phyloP scores from a whole-genome alignment of 352 stramenopile species.

The Plasmopara halstedii region DNA sequence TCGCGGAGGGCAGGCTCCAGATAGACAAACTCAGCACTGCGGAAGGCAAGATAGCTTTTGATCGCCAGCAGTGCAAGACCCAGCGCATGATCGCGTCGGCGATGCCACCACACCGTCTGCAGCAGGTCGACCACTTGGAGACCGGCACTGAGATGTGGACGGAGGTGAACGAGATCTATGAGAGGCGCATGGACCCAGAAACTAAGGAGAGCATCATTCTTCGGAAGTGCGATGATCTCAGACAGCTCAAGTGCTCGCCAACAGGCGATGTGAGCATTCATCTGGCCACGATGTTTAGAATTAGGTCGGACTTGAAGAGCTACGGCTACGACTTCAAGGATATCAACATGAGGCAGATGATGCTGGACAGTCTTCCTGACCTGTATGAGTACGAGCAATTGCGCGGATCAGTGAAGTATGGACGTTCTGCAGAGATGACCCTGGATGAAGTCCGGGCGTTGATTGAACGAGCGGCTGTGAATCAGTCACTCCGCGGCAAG shows the following conservation, averaged over 20 bases:
- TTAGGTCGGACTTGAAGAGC: background rate
- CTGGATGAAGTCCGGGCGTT: background rate
- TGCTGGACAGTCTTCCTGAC: background rate
- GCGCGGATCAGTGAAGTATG: background rate
- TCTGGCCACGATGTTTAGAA: background rate
- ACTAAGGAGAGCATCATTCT: background rate
- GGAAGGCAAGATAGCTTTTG: background rate
- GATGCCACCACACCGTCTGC: background rate
- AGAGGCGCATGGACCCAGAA: background rate
- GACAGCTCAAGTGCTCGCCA: background rate
- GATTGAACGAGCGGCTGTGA: background rate
- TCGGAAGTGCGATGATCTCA: background rate
- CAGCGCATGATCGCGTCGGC: background rate
- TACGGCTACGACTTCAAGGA: background rate
- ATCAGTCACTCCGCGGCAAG: background rate
- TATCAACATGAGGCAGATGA: background rate
- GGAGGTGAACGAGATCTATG: background rate
- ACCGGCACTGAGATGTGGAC: background rate
- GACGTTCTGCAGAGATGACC: no score
- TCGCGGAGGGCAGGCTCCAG: no score
- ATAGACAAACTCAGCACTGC: background rate
- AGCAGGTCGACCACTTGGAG: background rate
- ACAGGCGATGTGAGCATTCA: background rate
- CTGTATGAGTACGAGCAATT: background rate
- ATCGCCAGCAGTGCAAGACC: background rate